These are phyloP conservation scores for Hanseniaspora hatyaiensis DNA, from an alignment of 805 yeast genomes.

Conservation along the genomic window DNA sequence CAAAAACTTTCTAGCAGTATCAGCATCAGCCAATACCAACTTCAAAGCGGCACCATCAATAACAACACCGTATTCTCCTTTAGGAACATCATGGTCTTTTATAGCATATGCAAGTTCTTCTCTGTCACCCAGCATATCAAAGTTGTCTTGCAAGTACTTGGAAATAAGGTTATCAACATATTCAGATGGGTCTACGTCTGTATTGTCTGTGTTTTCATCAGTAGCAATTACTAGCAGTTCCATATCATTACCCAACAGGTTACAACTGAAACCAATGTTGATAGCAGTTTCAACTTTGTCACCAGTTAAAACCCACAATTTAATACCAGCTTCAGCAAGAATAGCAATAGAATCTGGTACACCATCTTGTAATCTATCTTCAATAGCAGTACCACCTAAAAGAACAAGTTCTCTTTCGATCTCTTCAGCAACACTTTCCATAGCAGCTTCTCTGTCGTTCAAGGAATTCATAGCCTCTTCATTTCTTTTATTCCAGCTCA, in stretches of 20 bases:
- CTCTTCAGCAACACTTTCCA: slow-evolving; percentile 64
- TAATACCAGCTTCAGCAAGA: slow-evolving; percentile 65
- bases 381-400: slow-evolving; percentile 79
- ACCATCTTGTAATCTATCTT: slow-evolving; percentile 75
- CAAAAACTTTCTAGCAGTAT: slow-evolving; percentile 46
- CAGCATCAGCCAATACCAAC: slow-evolving; percentile 37
- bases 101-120: slow-evolving; percentile 48
- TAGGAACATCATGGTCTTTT: slow-evolving; percentile 52
- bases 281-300: slow-evolving; percentile 85
- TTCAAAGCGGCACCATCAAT: slow-evolving; percentile 73
- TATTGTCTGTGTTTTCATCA: slow-evolving; percentile 43
- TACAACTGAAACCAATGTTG: slow-evolving; percentile 78
- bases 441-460: slow-evolving; percentile 52
- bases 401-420: slow-evolving; percentile 55
- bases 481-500: slow-evolving; percentile 51
- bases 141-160: slow-evolving; percentile 44
- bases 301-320: slow-evolving; percentile 78
- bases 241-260: slow-evolving; percentile 64
- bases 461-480: slow-evolving; percentile 54
- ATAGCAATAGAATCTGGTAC: slow-evolving; percentile 70
- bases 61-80: slow-evolving; percentile 54
- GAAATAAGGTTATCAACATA: slow-evolving; percentile 40
- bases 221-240: slow-evolving; percentile 47
- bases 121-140: slow-evolving; percentile 46
- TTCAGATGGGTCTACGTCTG: slow-evolving; percentile 29